Conservation (phyloP, 768 basidiomycete genomes). For the Rubroboletus satanas region DNA sequence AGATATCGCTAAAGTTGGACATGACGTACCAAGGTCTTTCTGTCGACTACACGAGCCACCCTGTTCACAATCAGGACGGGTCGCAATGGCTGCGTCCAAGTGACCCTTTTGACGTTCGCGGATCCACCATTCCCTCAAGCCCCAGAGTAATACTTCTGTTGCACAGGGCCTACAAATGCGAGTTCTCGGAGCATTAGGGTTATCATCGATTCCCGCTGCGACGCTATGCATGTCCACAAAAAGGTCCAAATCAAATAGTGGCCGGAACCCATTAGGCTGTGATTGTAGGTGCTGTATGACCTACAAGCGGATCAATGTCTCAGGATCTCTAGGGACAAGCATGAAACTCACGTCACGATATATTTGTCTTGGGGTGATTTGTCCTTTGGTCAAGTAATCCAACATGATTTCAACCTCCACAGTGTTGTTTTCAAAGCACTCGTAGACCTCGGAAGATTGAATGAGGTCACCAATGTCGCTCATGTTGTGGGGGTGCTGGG, state of each 20-base stretch:
- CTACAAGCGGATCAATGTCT: conserved; percentile 34
- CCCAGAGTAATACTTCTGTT: conserved; percentile 70
- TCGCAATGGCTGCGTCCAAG: conserved; percentile 50
- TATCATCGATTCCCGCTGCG: conserved; percentile 50
- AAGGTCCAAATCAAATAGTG: conserved; percentile 65
- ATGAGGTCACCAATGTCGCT: conserved; percentile 71
- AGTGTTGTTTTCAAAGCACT: conserved; percentile 72
- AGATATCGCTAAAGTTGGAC: not conserved
- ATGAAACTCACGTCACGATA: conserved; percentile 63
- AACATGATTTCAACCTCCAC: conserved; percentile 83
- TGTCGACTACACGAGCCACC: conserved; percentile 58
- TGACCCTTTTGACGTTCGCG: conserved; percentile 70
- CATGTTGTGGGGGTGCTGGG: conserved; percentile 69
- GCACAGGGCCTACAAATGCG: conserved; percentile 72
- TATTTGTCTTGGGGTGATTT: conserved; percentile 64
- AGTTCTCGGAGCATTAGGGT: conserved; percentile 54
- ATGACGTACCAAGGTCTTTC: conserved; percentile 57
- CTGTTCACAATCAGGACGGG: conserved; percentile 65
- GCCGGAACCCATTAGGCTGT: conserved; percentile 59
- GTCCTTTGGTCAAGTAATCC: conserved; percentile 66
- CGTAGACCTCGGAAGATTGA: conserved; percentile 71
- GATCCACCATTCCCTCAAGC: conserved; percentile 80
- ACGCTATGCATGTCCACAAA: conserved; percentile 68
- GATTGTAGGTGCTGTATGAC: conserved; percentile 57
- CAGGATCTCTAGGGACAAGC: not conserved